These are phyloP conservation scores for Pulveroboletus sp. DNA, from an alignment of 1,284 basidiomycete genomes.

Conservation along the genomic window DNA sequence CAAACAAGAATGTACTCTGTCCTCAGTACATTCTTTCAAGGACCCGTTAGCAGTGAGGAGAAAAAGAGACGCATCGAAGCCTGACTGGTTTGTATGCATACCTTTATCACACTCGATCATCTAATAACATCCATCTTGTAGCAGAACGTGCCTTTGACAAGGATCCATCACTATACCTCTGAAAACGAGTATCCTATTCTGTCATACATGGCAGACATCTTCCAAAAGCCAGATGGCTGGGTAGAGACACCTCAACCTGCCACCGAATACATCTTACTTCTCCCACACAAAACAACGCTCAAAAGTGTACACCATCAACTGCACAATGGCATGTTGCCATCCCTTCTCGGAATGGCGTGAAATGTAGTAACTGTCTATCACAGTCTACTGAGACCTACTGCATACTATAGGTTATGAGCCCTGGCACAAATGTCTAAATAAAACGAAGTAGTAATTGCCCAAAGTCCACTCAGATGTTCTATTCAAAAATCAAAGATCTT, in stretches of 20 bases:
- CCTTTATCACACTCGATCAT: neutral
- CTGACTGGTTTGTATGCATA: slow-evolving; percentile 48
- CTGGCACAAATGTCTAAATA: too few relatives aligned
- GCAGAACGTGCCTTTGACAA: slow-evolving; percentile 58
- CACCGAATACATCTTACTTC: slow-evolving; percentile 27
- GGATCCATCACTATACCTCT: slow-evolving; percentile 69
- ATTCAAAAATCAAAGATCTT: too few relatives aligned
- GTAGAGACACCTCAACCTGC: slow-evolving; percentile 69
- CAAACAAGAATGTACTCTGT: slow-evolving; percentile 81
- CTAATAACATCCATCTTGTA: slow-evolving; percentile 21
- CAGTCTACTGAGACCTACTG: too few relatives aligned
- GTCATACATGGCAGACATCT: slow-evolving; percentile 70
- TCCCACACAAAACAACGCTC: slow-evolving; percentile 31
- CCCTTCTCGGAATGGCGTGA: neutral
- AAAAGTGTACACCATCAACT: slow-evolving; percentile 74
- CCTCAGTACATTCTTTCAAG: slow-evolving; percentile 74
- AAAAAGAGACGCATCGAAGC: slow-evolving; percentile 62
- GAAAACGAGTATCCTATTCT: slow-evolving; percentile 89
- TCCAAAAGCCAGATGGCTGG: slow-evolving; percentile 60
- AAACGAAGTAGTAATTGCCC: too few relatives aligned
- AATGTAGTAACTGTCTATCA: too few relatives aligned
- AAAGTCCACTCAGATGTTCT: too few relatives aligned
- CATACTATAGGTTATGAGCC: too few relatives aligned
- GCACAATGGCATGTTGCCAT: slow-evolving; percentile 79
- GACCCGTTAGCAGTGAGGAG: slow-evolving; percentile 75